These are phyloP conservation scores for Biscogniauxia sp. DNA, from an alignment of 2,329 filamentous ascomycete genomes.

Conservation along the genomic window DNA sequence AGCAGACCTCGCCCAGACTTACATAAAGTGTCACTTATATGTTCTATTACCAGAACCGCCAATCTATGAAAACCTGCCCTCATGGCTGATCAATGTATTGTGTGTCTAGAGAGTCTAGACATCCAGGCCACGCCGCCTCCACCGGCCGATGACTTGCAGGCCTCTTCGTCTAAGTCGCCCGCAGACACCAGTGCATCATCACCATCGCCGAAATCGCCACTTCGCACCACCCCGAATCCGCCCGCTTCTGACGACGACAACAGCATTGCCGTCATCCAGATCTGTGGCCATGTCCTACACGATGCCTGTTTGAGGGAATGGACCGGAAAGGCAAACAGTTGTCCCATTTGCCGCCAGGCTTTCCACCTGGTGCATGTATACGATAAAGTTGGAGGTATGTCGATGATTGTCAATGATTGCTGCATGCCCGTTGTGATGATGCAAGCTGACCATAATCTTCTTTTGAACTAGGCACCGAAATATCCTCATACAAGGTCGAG, in stretches of 20 bases:
- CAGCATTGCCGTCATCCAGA: conserved; percentile 59
- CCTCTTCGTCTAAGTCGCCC: conserved; percentile 12
- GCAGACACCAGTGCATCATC: conserved; percentile 19
- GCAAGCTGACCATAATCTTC: conserved; percentile 21
- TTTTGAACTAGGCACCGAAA: conserved; percentile 46
- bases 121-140: conserved; percentile 25
- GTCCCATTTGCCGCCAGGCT: conserved; percentile 88
- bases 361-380: conserved; percentile 91
- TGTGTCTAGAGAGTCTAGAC: conserved; percentile 63
- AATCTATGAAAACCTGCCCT: conserved; percentile 33
- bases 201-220: conserved; percentile 16
- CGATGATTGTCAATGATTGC: conserved; percentile 1
- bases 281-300: conserved; percentile 90
- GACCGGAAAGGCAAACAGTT: conserved; percentile 96
- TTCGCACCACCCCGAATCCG: conserved; percentile 26
- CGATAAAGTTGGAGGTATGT: conserved; percentile 74
- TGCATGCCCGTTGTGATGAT: conserved; percentile 6
- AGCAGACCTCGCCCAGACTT: conserved; percentile 33
- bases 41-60: conserved; percentile 32
- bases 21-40: conserved; percentile 36
- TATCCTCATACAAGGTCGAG: conserved; percentile 64
- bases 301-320: conserved; percentile 90
- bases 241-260: conserved; percentile 33
- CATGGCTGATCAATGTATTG: conserved; percentile 66
- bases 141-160: conserved; percentile 17